Conservation (phyloP, 2,329 filamentous ascomycete genomes). For the Aplosporella prunicola region DNA sequence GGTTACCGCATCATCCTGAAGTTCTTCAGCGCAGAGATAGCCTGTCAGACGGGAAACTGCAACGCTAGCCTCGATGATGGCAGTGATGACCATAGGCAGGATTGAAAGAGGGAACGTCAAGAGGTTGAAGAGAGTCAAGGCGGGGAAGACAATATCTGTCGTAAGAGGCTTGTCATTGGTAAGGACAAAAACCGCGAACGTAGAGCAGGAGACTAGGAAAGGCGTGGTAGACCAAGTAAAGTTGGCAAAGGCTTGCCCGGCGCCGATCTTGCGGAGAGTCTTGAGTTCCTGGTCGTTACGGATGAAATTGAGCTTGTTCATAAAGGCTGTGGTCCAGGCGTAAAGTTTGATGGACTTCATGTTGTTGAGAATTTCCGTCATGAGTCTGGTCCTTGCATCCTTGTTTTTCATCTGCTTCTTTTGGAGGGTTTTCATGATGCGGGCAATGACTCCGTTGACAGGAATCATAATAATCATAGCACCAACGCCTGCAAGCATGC, state of each 20-base stretch:
- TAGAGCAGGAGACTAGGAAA: conserved; percentile 94
- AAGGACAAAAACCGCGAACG: conserved; percentile 88
- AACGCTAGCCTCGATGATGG: conserved; percentile 91
- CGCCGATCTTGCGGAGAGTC: conserved; percentile 91
- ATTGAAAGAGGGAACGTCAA: conserved; percentile 91
- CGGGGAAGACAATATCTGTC: conserved; percentile 93
- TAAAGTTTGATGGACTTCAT: conserved; percentile 99
- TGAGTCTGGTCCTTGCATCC: conserved; percentile 81
- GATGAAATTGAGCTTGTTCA: conserved; percentile 93
- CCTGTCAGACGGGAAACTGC: conserved; percentile 76
- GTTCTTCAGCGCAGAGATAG: conserved; percentile 79
- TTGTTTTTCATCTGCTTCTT: conserved; percentile 99
- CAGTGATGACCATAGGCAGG: conserved; percentile 94
- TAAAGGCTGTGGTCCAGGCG: conserved; percentile 93
- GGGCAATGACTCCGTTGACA: conserved; percentile 83
- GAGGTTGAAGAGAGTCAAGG: conserved; percentile 86
- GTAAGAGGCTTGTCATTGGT: conserved; percentile 73
- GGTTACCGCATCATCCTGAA: conserved; percentile 75
- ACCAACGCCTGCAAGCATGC: conserved; percentile 89
- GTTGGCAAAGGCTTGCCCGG: conserved; percentile 85
- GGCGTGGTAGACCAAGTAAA: conserved; percentile 98
- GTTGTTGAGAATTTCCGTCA: conserved; percentile 97
- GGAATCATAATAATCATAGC: conserved; percentile 98
- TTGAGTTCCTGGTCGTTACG: conserved; percentile 93
- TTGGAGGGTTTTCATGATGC: conserved; percentile 88